Percentiles rank a stretch among this genome's conserved stretches.
phyloP scores from a whole-genome alignment of 306 rosid species.

The Cicer cuneatum region DNA sequence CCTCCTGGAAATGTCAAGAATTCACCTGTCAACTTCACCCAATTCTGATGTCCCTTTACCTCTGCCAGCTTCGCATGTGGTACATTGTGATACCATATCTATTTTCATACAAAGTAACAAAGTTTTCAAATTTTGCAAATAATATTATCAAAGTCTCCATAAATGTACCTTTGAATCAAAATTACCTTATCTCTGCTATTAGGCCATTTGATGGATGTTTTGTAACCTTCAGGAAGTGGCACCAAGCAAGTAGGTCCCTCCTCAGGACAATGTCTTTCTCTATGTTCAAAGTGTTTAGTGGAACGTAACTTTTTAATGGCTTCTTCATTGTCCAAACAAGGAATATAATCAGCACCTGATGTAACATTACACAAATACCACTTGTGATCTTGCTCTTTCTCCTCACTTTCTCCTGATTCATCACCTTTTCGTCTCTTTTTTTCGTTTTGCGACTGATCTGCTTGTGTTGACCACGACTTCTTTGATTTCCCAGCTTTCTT shows the following conservation, averaged over 20 bases:
- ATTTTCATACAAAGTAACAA: conserved; percentile 23
- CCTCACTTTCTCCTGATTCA: conserved; percentile 49
- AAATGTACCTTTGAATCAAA: conserved; percentile 7
- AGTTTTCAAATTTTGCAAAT: not conserved
- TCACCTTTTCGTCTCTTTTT: conserved; percentile 73
- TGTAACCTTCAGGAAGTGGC: conserved; percentile 67
- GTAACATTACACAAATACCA: conserved; percentile 81
- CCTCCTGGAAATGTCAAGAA: conserved; percentile 94
- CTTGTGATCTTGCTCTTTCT: conserved; percentile 49
- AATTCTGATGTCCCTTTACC: conserved; percentile 95
- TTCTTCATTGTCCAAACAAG: conserved; percentile 89
- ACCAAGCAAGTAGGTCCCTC: conserved; percentile 86
- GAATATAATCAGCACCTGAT: conserved; percentile 74
- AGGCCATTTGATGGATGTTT: conserved; percentile 70
- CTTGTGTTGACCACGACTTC: conserved; percentile 77
- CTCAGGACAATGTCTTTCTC: conserved; percentile 91
- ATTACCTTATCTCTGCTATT: conserved; percentile 83
- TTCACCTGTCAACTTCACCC: conserved; percentile 93
- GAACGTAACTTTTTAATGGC: conserved; percentile 58
- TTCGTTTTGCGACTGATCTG: conserved; percentile 70
- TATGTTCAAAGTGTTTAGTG: conserved; percentile 75
- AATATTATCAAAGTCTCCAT: not conserved
- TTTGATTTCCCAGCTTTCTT: conserved; percentile 50
- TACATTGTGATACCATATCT: conserved; percentile 89
- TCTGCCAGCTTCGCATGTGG: conserved; percentile 77